Base-by-base conservation (phyloP, 805 yeast species). In the Torulaspora quercuum region DNA sequence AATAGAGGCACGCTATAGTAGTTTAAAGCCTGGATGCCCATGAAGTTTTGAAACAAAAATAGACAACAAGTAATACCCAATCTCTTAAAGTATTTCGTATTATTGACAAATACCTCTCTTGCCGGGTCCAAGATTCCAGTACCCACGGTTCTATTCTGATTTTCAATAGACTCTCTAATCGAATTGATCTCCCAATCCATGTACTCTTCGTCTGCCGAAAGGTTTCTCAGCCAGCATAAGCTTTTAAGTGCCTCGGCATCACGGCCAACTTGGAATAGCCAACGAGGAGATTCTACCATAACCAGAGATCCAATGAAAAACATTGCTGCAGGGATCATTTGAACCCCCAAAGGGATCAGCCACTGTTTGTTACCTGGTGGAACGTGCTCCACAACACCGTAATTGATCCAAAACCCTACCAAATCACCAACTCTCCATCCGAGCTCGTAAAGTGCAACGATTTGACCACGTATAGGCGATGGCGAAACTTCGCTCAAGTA, bases 1-100 rank as follows among this genome's bases (percentile, higher is more conserved):
- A 74, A 72, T 27, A 75, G 63, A 7, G 68, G 63, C 15, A 76
- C 76, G n/a, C 78, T 70, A 50, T 73, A 75, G 50, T 75, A 75
- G 29, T 68, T 71, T 34, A 73, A 63, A 25, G 76, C 73, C 44
- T 71, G 66, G 47, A 73, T 69, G 23, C 77, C 76, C 39, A 65
- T 65, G 14, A 72, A 64, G 44, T 69, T 70, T 42, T 70, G 75
- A 53, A 71, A 59, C 41, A 64, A 52, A 45, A 68, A 69, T 20
- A 66, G 46, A 3, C 67, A 55, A 1, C 67, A 57, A 4, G 73
- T 59, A 31, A 69, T 48, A 1, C 63, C 42, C 16, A 71, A 52
- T 33, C 75, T 52, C 44, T 60, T 56, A 25, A 64, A 35, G 35
- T 37, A 68, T 44, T 35, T 55, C 42, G 23, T 47, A 49, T 25